Evolutionary conservation across 306 rosid species (phyloP).

Genomic region (Cicer arietinum): DNA sequence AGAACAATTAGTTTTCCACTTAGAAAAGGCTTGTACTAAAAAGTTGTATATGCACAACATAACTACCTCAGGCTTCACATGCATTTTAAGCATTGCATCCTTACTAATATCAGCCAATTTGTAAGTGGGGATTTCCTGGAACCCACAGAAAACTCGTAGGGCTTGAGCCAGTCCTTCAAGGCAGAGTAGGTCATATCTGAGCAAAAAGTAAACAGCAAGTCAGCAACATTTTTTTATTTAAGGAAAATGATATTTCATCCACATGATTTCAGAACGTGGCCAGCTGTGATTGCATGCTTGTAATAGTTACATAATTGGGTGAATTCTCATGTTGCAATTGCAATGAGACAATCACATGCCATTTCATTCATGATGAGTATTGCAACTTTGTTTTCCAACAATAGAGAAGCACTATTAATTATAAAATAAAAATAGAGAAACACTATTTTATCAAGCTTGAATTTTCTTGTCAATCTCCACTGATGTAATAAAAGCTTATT

Average conservation of each 20-base stretch:
- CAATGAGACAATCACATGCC: background rate
- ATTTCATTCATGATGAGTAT: constrained; percentile 2
- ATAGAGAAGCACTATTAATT: background rate
- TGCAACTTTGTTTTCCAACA: background rate
- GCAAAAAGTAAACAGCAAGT: constrained; percentile 11
- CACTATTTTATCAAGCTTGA: background rate
- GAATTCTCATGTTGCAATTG: background rate
- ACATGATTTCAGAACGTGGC: background rate
- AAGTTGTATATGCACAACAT: background rate
- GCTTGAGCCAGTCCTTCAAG: constrained; percentile 95
- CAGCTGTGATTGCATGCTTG: background rate
- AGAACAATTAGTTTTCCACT: constrained; percentile 30
- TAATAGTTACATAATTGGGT: background rate
- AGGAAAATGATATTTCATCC: background rate
- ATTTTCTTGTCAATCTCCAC: constrained; percentile 10
- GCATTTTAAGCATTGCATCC: constrained; percentile 74
- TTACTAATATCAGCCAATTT: constrained; percentile 62
- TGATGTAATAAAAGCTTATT: background rate
- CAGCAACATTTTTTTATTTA: constrained; percentile 22
- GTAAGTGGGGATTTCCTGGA: constrained; percentile 67
- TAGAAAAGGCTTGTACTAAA: constrained; percentile 22
- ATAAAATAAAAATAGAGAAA: too few species aligned
- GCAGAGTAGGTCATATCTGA: constrained; percentile 90
- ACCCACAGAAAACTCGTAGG: constrained; percentile 65
- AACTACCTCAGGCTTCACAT: constrained; percentile 87